Evolutionary conservation across 805 yeast species (phyloP).

Genomic region (Komagataella phaffii): DNA sequence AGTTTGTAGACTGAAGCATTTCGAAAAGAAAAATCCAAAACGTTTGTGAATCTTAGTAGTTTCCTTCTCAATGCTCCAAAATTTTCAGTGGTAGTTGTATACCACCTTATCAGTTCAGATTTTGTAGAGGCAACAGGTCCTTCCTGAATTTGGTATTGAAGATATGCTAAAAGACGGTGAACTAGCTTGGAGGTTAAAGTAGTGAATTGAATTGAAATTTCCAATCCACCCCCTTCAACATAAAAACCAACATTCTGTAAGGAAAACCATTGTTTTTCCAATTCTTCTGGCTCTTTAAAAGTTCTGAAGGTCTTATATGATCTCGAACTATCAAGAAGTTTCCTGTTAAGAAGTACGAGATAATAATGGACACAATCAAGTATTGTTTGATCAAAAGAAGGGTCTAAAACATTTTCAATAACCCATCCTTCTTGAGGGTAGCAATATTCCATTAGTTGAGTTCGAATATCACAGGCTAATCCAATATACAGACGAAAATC

Average conservation of each 20-base stretch:
- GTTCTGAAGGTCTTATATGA: constrained; percentile 56
- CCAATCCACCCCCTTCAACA: constrained; percentile 69
- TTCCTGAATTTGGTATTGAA: constrained; percentile 49
- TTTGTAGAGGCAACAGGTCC: constrained; percentile 36
- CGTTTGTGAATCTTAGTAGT: constrained; percentile 61
- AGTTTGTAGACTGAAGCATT: constrained; percentile 56
- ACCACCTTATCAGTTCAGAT: constrained; percentile 47
- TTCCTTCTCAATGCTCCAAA: constrained; percentile 71
- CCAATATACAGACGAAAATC: constrained; percentile 70
- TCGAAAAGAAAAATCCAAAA: constrained; percentile 55
- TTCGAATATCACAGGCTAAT: constrained; percentile 63
- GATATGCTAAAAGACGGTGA: constrained; percentile 54
- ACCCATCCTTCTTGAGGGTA: constrained; percentile 55
- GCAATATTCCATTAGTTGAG: constrained; percentile 46
- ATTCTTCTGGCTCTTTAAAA: constrained; percentile 82
- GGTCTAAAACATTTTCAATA: constrained; percentile 42
- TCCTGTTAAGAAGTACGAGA: constrained; percentile 57
- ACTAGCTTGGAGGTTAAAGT: constrained; percentile 52
- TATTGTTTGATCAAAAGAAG: constrained; percentile 47
- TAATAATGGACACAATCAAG: constrained; percentile 64
- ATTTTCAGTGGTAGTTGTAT: constrained; percentile 51
- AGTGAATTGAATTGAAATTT: constrained; percentile 69
- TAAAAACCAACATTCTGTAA: constrained; percentile 65
- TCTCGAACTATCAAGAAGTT: constrained; percentile 64
- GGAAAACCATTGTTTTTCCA: constrained; percentile 72